Evolutionary conservation across 2,329 filamentous ascomycete genomes (phyloP).

Genomic region (Fusarium miscanthi): DNA sequence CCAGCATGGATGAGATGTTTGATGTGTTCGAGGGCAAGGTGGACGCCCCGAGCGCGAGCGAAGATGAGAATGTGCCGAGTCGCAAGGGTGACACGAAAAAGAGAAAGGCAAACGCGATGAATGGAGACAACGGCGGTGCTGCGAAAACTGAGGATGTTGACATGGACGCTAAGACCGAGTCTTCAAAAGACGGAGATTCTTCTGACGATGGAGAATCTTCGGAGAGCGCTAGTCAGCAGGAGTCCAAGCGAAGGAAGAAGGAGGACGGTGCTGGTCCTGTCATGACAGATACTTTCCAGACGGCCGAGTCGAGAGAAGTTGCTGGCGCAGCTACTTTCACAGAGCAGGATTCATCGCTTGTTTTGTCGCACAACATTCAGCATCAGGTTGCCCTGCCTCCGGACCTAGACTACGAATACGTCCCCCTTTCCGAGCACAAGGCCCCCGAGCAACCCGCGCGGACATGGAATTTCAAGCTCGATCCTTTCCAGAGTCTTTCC

Average conservation of each 20-base stretch:
- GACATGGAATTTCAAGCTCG: constrained; percentile 88
- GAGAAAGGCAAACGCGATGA: constrained; percentile 79
- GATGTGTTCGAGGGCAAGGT: constrained; percentile 79
- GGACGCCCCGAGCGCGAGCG: constrained; percentile 54
- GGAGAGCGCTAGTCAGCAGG: constrained; percentile 61
- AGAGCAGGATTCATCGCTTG: constrained; percentile 75
- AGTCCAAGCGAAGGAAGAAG: constrained; percentile 73
- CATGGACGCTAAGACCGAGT: constrained; percentile 57
- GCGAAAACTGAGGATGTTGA: constrained; percentile 41
- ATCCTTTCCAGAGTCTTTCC: constrained; percentile 96
- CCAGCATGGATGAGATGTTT: constrained; percentile 80
- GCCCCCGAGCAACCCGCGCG: constrained; percentile 87
- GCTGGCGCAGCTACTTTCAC: constrained; percentile 79
- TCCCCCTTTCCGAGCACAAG: constrained; percentile 95
- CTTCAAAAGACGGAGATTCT: constrained; percentile 51
- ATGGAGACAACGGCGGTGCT: constrained; percentile 59
- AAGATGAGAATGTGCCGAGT: constrained; percentile 56
- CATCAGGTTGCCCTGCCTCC: constrained; percentile 96
- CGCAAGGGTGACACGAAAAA: constrained; percentile 77
- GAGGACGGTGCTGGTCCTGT: constrained; percentile 74
- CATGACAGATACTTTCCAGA: constrained; percentile 93
- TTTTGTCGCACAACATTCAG: constrained; percentile 96
- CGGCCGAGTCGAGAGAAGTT: constrained; percentile 91
- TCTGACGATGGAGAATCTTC: constrained; percentile 51
- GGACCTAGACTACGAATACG: constrained; percentile 92